phyloP scores from a whole-genome alignment of 75 land plant genomes.

The Larix kaempferi region DNA sequence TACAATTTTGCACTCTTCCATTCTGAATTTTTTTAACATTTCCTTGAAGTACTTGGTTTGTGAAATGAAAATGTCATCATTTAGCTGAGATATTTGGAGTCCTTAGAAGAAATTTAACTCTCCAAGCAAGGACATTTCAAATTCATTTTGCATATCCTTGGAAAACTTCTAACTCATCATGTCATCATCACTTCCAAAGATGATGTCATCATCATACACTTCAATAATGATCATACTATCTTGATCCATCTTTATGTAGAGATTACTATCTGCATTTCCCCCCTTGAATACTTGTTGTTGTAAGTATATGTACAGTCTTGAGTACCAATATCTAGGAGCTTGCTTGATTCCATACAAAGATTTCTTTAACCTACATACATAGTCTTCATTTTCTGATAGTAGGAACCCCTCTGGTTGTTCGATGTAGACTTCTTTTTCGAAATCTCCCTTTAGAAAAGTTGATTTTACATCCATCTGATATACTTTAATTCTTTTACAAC shows the following conservation, averaged over 20 bases:
- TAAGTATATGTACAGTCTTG: not conserved
- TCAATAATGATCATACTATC: not conserved
- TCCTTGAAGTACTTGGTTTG: not conserved
- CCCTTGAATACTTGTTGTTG: not conserved
- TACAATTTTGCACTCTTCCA: not conserved
- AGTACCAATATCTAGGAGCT: not conserved
- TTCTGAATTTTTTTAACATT: not conserved
- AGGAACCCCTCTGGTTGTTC: conserved; percentile 23
- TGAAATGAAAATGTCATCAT: not conserved
- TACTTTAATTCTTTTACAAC: not conserved
- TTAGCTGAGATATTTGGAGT: not conserved
- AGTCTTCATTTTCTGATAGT: not conserved
- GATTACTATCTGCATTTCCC: not conserved
- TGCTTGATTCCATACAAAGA: not conserved
- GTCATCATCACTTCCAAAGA: not conserved
- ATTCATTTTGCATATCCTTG: not conserved
- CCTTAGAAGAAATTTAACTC: not conserved
- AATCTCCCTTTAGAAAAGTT: conserved; percentile 19
- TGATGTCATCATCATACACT: not conserved
- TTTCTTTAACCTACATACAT: not conserved
- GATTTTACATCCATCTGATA: conserved; percentile 25
- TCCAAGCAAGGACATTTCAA: not conserved
- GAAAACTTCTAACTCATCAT: not conserved
- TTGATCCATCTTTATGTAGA: not conserved
- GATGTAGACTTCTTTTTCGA: conserved; percentile 23